phyloP scores from a whole-genome alignment of 306 rosid species.

The Canavalia gladiata region DNA sequence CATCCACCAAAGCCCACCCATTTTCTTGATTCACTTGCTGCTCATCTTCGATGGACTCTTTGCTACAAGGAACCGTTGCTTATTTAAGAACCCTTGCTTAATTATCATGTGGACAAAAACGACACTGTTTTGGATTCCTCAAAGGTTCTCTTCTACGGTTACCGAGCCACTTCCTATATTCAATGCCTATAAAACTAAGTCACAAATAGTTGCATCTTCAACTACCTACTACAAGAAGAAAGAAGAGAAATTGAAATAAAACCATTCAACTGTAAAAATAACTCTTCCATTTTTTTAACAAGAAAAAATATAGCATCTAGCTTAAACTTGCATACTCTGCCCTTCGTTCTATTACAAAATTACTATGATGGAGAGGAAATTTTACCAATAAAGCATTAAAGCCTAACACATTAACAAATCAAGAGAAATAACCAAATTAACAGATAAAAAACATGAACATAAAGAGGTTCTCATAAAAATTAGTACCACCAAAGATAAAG shows the following conservation, averaged over 20 bases:
- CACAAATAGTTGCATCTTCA: constrained; percentile 46
- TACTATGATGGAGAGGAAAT: constrained; percentile 11
- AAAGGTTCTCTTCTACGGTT: not conserved
- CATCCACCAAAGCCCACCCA: too few species aligned
- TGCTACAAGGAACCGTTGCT: too few species aligned
- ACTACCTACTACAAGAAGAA: constrained; percentile 44
- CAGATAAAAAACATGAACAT: constrained; percentile 43
- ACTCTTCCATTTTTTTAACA: not conserved
- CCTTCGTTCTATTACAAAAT: constrained; percentile 23
- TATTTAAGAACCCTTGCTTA: too few species aligned
- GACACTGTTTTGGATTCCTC: too few species aligned
- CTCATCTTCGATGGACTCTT: too few species aligned
- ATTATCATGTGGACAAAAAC: too few species aligned
- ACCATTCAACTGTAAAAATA: constrained; percentile 20
- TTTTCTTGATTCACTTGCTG: too few species aligned
- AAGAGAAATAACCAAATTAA: constrained; percentile 24
- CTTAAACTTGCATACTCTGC: constrained; percentile 26
- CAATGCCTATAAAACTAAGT: constrained; percentile 20
- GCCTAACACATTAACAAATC: constrained; percentile 48
- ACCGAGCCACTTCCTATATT: constrained; percentile 19
- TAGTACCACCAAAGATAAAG: constrained; percentile 7
- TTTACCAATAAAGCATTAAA: constrained; percentile 18
- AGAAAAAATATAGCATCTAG: not conserved
- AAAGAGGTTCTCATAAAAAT: constrained; percentile 29
- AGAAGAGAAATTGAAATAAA: constrained; percentile 37